Conservation (phyloP, 169 alveolate genomes). For the Condylostoma magnum region DNA sequence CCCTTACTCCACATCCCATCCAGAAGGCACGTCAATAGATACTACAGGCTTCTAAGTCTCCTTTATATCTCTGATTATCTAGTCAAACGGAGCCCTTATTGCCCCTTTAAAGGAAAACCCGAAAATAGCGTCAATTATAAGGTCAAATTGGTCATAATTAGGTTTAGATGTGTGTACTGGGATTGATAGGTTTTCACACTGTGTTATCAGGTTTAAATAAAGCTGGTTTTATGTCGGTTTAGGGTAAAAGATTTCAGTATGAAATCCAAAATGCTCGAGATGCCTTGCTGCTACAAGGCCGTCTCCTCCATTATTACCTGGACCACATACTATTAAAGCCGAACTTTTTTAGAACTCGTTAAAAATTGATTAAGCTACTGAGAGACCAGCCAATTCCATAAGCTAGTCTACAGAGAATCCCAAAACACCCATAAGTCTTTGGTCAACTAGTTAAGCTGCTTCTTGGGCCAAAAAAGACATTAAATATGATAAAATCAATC, state of each 20-base stretch:
- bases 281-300: slow-evolving; percentile 88
- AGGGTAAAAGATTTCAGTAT: slow-evolving; percentile 68
- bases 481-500: background rate
- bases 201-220: slow-evolving; percentile 41
- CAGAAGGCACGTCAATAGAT: slow-evolving; percentile 90
- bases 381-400: slow-evolving; percentile 90
- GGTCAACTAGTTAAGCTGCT: slow-evolving; percentile 64
- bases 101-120: slow-evolving; percentile 90
- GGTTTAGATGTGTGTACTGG: slow-evolving; percentile 30
- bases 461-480: slow-evolving; percentile 30
- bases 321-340: slow-evolving; percentile 82
- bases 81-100: slow-evolving; percentile 73
- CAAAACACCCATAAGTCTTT: slow-evolving; percentile 68
- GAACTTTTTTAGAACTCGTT: slow-evolving; percentile 49
- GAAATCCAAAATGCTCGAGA: slow-evolving; percentile 70
- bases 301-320: slow-evolving; percentile 93
- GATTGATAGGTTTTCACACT: slow-evolving; percentile 48
- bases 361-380: slow-evolving; percentile 73
- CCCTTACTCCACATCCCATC: slow-evolving; percentile 86
- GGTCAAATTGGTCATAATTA: slow-evolving; percentile 59
- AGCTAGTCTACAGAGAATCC: slow-evolving; percentile 81
- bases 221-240: slow-evolving; percentile 62
- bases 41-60: slow-evolving; percentile 65
- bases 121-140: slow-evolving; percentile 86
- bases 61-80: slow-evolving; percentile 33